A percentile compares a stretch with the other conserved stretches of the same genome.
These are phyloP conservation scores for Yamadazyma olivae DNA, from an alignment of 805 yeast species.

Conservation along the genomic window DNA sequence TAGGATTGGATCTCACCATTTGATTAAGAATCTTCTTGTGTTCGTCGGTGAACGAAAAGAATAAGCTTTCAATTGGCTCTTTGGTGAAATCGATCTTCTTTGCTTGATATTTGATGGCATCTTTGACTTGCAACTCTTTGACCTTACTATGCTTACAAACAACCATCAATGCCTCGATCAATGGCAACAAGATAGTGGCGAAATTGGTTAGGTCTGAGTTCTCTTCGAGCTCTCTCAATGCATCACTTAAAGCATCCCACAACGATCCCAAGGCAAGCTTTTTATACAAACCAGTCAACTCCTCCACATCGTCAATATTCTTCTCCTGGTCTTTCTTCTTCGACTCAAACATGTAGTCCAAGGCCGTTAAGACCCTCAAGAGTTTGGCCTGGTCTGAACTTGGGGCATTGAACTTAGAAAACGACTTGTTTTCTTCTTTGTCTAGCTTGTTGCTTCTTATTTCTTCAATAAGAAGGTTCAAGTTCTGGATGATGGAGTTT, in stretches of 20 bases:
- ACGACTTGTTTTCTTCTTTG: constrained; percentile 49
- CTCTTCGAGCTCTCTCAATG: constrained; percentile 61
- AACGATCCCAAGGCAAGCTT: constrained; percentile 68
- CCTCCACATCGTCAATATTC: constrained; percentile 34
- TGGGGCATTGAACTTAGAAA: constrained; percentile 70
- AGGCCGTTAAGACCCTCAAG: constrained; percentile 80
- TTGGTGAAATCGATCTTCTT: constrained; percentile 62
- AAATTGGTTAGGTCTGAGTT: constrained; percentile 47
- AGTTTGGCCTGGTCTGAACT: constrained; percentile 87
- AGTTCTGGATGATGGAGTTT: constrained; percentile 49
- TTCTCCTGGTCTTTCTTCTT: constrained; percentile 15
- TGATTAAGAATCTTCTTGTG: constrained; percentile 85
- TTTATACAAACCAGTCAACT: constrained; percentile 60
- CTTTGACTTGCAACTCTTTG: constrained; percentile 53
- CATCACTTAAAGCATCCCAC: constrained; percentile 83
- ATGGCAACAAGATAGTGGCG: constrained; percentile 78
- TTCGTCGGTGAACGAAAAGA: constrained; percentile 83
- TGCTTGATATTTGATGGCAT: constrained; percentile 58
- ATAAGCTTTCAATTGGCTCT: constrained; percentile 74
- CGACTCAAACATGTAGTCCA: constrained; percentile 72
- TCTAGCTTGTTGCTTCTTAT: constrained; percentile 34
- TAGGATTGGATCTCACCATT: constrained; percentile 88
- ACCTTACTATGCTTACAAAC: constrained; percentile 86
- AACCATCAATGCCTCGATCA: constrained; percentile 91
- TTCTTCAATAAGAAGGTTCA: constrained; percentile 47